Evolutionary conservation across 352 stramenopile genomes (phyloP).

Genomic region (Pythium apleroticum): DNA sequence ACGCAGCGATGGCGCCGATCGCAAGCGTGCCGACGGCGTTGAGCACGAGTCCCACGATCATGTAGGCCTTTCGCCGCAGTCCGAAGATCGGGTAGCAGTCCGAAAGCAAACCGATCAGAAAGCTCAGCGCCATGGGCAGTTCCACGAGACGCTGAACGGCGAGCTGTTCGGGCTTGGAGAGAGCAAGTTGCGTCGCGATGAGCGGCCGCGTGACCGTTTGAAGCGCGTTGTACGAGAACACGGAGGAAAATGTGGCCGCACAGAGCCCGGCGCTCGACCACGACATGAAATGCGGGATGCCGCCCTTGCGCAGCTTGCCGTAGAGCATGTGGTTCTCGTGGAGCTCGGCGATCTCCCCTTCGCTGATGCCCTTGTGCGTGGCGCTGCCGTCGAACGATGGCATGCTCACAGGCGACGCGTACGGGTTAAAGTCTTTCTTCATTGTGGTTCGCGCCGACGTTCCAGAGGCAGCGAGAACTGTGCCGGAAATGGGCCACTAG

Average conservation of each 20-base stretch:
- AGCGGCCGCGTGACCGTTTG: constrained; percentile 19
- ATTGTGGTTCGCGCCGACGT: background rate
- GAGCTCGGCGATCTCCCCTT: background rate
- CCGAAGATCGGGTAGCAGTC: constrained; percentile 34
- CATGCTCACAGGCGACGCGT: background rate
- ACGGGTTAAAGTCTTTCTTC: background rate
- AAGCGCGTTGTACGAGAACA: constrained; percentile 24
- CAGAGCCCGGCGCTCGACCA: constrained; percentile 19
- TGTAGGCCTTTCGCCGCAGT: constrained; percentile 37
- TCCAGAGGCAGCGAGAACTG: background rate
- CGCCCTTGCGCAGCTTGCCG: constrained; percentile 31
- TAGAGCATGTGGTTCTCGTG: constrained; percentile 30
- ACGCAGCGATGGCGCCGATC: constrained; percentile 19
- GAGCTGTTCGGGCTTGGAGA: constrained; percentile 20
- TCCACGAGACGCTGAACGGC: constrained; percentile 28
- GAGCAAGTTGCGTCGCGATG: constrained; percentile 23
- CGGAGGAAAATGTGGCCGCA: constrained; percentile 23
- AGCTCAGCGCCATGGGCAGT: constrained; percentile 29
- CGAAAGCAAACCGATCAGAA: constrained; percentile 37
- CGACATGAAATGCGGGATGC: constrained; percentile 26
- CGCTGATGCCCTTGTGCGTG: background rate
- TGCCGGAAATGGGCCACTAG: background rate
- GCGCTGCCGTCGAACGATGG: background rate
- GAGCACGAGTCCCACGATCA: constrained; percentile 32
- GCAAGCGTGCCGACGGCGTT: constrained; percentile 19